A percentile compares a stretch with the other conserved stretches of the same genome.
These are phyloP conservation scores for Pseudogymnoascus sp. DNA, from an alignment of 2,329 filamentous ascomycete genomes.

Conservation along the genomic window DNA sequence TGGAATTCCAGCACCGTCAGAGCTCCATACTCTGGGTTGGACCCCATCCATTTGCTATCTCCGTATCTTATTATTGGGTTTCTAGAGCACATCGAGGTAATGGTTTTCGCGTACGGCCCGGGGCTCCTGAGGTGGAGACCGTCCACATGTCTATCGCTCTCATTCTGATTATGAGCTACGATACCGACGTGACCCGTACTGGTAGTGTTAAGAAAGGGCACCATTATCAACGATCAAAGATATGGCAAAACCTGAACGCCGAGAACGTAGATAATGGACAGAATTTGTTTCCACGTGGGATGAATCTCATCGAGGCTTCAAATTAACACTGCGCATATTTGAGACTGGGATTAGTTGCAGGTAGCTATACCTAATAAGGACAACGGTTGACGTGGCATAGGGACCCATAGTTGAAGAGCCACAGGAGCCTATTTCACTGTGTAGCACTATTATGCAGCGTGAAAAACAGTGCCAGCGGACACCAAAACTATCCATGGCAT, in stretches of 20 bases:
- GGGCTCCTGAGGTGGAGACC: not conserved
- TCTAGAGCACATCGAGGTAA: not conserved
- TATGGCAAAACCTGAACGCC: not conserved
- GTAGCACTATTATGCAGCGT: not conserved
- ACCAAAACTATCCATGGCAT: not conserved
- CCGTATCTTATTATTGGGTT: not conserved
- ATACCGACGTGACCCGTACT: not conserved
- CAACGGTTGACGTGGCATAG: not conserved
- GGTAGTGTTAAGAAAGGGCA: no score
- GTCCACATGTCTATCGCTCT: not conserved
- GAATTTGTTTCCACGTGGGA: not conserved
- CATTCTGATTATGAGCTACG: not conserved
- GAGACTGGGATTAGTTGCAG: not conserved
- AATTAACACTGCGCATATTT: not conserved
- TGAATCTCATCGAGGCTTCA: not conserved
- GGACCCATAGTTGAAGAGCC: not conserved
- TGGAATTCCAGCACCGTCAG: not conserved
- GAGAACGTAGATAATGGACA: not conserved
- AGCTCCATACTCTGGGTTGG: not conserved
- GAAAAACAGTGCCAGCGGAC: not conserved
- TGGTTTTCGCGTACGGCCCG: not conserved
- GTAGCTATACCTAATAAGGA: not conserved
- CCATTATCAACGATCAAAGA: not conserved
- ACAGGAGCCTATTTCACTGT: not conserved
- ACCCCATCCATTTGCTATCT: not conserved